Evolutionary conservation across 805 yeast species (phyloP).

Genomic region (Vanderwaltozyma polyspora): DNA sequence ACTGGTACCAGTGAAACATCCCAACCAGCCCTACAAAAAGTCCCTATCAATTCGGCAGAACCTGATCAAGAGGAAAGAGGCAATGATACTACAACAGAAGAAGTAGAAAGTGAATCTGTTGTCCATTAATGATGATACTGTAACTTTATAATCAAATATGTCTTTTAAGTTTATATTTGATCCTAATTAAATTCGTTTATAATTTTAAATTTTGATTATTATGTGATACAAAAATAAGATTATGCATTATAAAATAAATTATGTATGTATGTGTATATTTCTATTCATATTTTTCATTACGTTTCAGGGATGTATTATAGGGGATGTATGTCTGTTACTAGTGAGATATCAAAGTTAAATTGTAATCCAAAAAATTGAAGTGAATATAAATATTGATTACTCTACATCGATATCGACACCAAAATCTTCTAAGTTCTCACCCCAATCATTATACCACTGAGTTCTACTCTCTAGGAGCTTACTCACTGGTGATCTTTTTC

Average conservation of each 20-base stretch:
- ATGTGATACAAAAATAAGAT: neutral
- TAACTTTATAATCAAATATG: neutral
- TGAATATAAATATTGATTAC: too few relatives aligned
- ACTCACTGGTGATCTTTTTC: constrained; percentile 25
- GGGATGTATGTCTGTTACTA: too few relatives aligned
- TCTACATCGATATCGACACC: constrained; percentile 78
- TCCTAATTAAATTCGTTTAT: too few relatives aligned
- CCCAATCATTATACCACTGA: constrained; percentile 66
- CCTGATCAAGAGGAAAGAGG: constrained; percentile 21
- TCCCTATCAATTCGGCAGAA: constrained; percentile 3
- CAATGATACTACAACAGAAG: constrained; percentile 34
- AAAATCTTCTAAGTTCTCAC: constrained; percentile 74
- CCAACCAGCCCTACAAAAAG: too few relatives aligned
- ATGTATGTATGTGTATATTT: too few relatives aligned
- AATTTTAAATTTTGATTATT: neutral
- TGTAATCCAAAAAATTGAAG: too few relatives aligned
- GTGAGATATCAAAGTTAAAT: too few relatives aligned
- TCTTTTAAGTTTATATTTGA: neutral
- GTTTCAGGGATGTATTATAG: too few relatives aligned
- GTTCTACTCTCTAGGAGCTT: constrained; percentile 29
- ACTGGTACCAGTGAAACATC: neutral
- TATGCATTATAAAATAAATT: neutral
- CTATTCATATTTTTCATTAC: too few relatives aligned
- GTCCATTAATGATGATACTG: constrained; percentile 2
- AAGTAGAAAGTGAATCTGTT: constrained; percentile 33